Evolutionary conservation across 73 alveolate species (phyloP).

Genomic region (Paramecium primaurelia): DNA sequence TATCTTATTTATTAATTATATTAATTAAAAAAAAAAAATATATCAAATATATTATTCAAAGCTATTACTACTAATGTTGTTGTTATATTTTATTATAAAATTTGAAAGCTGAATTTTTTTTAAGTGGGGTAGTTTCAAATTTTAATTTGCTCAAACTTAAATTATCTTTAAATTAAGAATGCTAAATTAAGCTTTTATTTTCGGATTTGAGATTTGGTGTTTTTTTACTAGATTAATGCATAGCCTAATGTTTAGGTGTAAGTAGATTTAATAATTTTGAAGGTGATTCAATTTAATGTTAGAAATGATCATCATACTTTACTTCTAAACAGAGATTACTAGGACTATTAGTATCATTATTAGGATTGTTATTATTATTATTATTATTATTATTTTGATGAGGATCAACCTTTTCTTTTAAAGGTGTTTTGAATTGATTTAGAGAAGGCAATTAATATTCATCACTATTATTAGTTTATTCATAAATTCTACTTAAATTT

Average conservation of each 20-base stretch:
- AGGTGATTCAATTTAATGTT: conserved; percentile 23
- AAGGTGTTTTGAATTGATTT: conserved; percentile 32
- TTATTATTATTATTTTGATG: background rate
- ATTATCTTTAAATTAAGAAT: conserved; percentile 24
- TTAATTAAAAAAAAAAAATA: background rate
- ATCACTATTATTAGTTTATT: background rate
- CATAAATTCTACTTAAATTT: conserved; percentile 30
- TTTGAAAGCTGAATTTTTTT: conserved; percentile 26
- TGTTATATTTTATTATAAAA: background rate
- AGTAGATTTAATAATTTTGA: conserved; percentile 17
- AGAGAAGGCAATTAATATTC: conserved; percentile 45
- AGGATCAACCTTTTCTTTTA: background rate
- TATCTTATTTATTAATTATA: background rate
- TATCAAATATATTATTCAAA: background rate
- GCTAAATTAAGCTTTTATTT: background rate
- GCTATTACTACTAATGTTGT: background rate
- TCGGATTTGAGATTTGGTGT: conserved; percentile 11
- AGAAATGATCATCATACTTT: background rate
- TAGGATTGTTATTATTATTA: background rate
- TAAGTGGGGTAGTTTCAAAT: conserved; percentile 42
- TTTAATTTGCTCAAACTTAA: conserved; percentile 13
- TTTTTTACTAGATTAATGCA: background rate
- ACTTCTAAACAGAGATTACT: background rate
- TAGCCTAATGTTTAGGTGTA: background rate
- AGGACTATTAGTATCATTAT: background rate